phyloP scores from a whole-genome alignment of 768 basidiomycete genomes.

The Hygrocybe punicea region DNA sequence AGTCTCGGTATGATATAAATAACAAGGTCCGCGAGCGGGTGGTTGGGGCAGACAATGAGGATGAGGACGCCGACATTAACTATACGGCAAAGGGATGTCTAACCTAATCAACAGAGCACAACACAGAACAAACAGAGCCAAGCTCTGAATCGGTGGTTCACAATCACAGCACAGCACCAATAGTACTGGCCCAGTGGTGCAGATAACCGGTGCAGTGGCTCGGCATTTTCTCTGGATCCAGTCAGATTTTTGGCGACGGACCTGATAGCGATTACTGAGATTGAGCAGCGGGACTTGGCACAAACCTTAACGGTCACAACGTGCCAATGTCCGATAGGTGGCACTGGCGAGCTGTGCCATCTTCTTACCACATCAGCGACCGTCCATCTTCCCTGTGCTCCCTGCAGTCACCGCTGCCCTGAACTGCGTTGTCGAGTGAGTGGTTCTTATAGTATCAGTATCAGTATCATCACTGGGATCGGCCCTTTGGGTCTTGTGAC shows the following conservation, averaged over 20 bases:
- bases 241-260: background rate
- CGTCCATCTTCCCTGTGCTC: background rate
- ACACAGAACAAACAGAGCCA: background rate
- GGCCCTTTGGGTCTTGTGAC: constrained; percentile 4
- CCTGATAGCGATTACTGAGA: background rate
- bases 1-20: constrained; percentile 92
- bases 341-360: background rate
- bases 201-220: too few relatives aligned
- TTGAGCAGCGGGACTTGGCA: background rate
- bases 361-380: background rate
- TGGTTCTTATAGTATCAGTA: too few relatives aligned
- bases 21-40: constrained; percentile 88
- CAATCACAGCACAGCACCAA: too few relatives aligned
- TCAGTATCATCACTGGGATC: constrained; percentile 1
- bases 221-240: background rate
- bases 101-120: too few relatives aligned
- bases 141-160: too few relatives aligned
- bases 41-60: constrained; percentile 37
- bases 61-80: constrained; percentile 17
- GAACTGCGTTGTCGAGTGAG: background rate
- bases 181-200: too few relatives aligned
- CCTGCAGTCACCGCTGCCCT: background rate
- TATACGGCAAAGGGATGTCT: constrained; percentile 9
- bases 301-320: background rate
- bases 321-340: background rate